Percentiles rank a stretch among this genome's conserved stretches.
Evolutionary conservation across 352 stramenopile species (phyloP).

Genomic region (Thalassiosira livingstoniorum): DNA sequence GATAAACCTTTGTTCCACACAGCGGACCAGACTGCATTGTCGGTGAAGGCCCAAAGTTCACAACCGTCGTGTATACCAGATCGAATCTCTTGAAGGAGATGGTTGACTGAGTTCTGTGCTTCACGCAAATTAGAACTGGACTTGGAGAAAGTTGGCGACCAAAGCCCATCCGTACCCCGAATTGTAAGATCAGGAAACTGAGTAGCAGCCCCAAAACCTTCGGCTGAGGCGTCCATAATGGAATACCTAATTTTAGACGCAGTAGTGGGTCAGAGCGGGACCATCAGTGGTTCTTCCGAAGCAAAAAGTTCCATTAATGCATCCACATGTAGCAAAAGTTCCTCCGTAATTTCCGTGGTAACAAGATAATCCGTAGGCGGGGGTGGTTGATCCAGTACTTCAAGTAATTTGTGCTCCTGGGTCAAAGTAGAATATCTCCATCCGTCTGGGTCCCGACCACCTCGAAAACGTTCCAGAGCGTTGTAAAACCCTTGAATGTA

Average conservation of each 20-base stretch:
- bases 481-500: too few species aligned
- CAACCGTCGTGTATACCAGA: conserved; percentile 22
- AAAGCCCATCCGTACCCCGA: conserved; percentile 11
- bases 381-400: too few species aligned
- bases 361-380: too few species aligned
- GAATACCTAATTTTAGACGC: conserved; percentile 18
- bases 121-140: conserved; percentile 27
- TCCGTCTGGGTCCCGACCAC: too few species aligned
- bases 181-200: conserved; percentile 19
- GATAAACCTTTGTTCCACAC: conserved; percentile 35
- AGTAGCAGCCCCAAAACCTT: conserved; percentile 19
- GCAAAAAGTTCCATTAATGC: conserved; percentile 4
- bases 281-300: background rate
- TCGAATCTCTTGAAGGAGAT: conserved; percentile 22
- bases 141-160: background rate
- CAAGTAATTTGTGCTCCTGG: too few species aligned
- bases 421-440: too few species aligned
- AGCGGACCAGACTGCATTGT: conserved; percentile 23
- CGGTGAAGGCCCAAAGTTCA: conserved; percentile 9
- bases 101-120: conserved; percentile 28
- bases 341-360: too few species aligned
- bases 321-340: background rate
- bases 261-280: conserved; percentile 4
- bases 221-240: conserved; percentile 25
- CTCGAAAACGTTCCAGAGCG: too few species aligned